Base-by-base conservation (phyloP, 2,329 filamentous ascomycete genomes). In the Pseudocercospora crystallina region DNA sequence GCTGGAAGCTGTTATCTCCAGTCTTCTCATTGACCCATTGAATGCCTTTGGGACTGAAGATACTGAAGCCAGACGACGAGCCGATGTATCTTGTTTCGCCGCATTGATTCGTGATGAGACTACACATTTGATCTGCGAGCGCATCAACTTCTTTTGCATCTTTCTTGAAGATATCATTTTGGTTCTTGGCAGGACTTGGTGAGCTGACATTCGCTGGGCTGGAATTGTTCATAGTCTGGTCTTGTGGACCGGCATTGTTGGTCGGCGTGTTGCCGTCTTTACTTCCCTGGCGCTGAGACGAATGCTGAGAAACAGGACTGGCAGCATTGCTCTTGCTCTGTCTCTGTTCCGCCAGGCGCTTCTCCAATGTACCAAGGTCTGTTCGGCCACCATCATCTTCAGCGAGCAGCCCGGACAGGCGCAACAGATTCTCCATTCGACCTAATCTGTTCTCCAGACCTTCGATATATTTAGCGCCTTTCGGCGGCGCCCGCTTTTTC, bases 21-120 rank as follows among this genome's bases (percentile, higher is more conserved):
- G 91, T 97, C 76, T 95, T 96, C 61, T 94, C 86, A 64, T 96
- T 97, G 46, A 99, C 92, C 94, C 94, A 99, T 69, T 96, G 87
- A 47, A 99, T 95, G 38, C 94, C 94, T 69, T 96, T 96, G 11
- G 92, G 94, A 0, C 92, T 97, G 75, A 99, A 97, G 62, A 99
- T 99, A 47, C 92, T 97, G 71, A 97, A 97, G 3, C 94, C 94
- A 2, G 94, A 99, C 0, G 92, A 97, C 0, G 91, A 96, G 20
- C 92, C 94, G 61, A 97, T 95, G 68, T 96, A 99, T 71, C 94
- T 81, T 7, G 92, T 96, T 75, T 99, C 94, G 47, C 94, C 94
- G 56, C 84, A 87, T 62, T 92, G 90, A 67, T 96, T 97, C 1
- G 92, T 97, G 29, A 99, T 91, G 30, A 99, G 75, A 2, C 91